Base-by-base conservation (phyloP, 2,329 filamentous ascomycete genomes). In the Monilinia fructicola region DNA sequence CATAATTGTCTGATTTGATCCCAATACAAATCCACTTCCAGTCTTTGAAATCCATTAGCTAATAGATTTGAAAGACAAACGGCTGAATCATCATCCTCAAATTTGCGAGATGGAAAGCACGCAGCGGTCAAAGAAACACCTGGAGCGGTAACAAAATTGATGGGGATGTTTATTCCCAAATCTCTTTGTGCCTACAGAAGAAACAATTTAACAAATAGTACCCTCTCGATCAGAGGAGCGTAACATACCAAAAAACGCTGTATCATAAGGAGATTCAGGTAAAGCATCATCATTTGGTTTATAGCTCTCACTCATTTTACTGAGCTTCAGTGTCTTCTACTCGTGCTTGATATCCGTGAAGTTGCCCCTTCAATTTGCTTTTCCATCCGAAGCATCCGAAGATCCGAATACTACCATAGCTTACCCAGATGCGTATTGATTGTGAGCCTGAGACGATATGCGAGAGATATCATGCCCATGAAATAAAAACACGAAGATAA, bases 1-100 rank as follows among this genome's bases (percentile, higher is more conserved):
- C 87, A 90, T 52, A 79, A 73, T 42, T 76, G 76, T 38, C 81
- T 79, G 40, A 77, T 79, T 31, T 80, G 73, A 69, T 89, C 87
- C 87, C 87, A 90, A 72, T 87, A 90, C 16, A 88, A 71, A 74
- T 90, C 87, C 38, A 88, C 76, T 54, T 84, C 77, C 55, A 89
- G 80, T 54, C 84, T 80, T 50, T 82, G 80, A 71, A 86, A 88
- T 6, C 85, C 85, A n/a, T 82, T 77, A 0, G 83, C 81, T 38
- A 90, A 78, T 1, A 90, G 78, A 74, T 89, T 88, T 5, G 86
- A 88, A 46, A 90, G 78, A 76, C 87, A 90, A 31, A 79, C 81
- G 48, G 78, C 78, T 21, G 82, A 80, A 4, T 79, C 79, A 38
- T 78, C 75, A 71, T 82, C 79, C 69, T 85, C 82, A 74, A 84